Conservation (phyloP, 2,329 filamentous ascomycete species). For the Paramyrothecium roridum region DNA sequence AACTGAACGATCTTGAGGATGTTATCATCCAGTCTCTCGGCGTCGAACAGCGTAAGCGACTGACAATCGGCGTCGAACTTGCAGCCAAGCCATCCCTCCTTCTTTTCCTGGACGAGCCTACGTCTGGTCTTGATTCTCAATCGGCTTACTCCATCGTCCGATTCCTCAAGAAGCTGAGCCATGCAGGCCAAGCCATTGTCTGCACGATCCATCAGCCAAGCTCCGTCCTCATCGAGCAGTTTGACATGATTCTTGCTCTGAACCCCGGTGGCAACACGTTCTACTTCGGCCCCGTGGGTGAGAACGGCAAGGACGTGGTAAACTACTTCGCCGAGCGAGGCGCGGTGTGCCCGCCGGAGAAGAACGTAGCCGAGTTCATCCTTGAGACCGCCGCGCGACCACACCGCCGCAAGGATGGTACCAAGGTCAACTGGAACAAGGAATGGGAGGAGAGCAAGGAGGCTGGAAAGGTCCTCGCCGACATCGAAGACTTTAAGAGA, state of each 20-base stretch:
- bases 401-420: background rate
- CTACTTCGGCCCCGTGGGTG: constrained; percentile 52
- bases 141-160: constrained; percentile 57
- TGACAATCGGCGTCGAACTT: constrained; percentile 53
- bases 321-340: constrained; percentile 58
- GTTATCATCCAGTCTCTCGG: constrained; percentile 62
- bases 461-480: constrained; percentile 51
- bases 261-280: constrained; percentile 47
- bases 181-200: constrained; percentile 55
- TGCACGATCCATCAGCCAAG: constrained; percentile 59
- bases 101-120: constrained; percentile 62
- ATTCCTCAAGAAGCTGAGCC: constrained; percentile 56
- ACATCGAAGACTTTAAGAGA: constrained; percentile 60
- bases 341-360: constrained; percentile 57
- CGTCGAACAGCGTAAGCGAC: constrained; percentile 51
- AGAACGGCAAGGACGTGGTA: constrained; percentile 40
- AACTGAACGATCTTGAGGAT: constrained; percentile 61
- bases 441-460: constrained; percentile 67
- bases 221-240: constrained; percentile 49
- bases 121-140: constrained; percentile 52
- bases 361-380: constrained; percentile 48
- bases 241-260: constrained; percentile 51
- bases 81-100: constrained; percentile 54
- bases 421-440: constrained; percentile 59
- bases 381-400: constrained; percentile 32